Evolutionary conservation across 331 rosid genomes (phyloP), one percentile per base, ranked within the genome.

Genomic region (Malus hybrid): DNA sequence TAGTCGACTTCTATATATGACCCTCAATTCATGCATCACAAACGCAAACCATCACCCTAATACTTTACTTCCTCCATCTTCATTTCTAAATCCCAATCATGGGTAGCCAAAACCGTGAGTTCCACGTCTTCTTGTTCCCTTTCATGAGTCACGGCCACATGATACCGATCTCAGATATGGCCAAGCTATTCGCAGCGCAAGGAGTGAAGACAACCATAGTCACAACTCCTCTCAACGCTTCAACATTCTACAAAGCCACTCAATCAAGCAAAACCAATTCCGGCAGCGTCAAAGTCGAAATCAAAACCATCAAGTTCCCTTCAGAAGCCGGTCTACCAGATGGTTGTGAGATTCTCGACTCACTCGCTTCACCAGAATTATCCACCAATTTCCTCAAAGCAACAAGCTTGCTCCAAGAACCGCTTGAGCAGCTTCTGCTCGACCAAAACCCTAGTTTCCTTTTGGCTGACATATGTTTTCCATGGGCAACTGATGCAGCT

Each of bases 381-480:
- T 14, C 6, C 50, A 28, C 5, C 16, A 29, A 15, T 13, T 83
- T 75, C 34, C 22, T 44, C 19, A 39, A 13, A 3, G 81, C 84
- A 6, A 22, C 79, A 6, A 2, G 16, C 7, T 57, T 77, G 56
- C 82, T 85, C 4, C 75, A 76, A 28, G 52, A 34, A 1, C 86
- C 69, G 1, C 22, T 84, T 6, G 81, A 83, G 69, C n/a, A 71
- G 55, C 73, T 84, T 4, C 61, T 55, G 3, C 8, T 86, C 7
- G 34, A 20, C 1, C 74, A 87, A 12, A n/a, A 63, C 0, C 90
- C 91, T 0, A 19, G 75, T 55, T 80, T 87, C 34, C 14, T 90
- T 1, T 72, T 90, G 0, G 91, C 90, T 2, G 91, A 80, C 75
- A 42, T 73, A 29, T 67, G 14, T 20, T 67, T 79, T 11, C 75